Percentiles rank a stretch among this genome's conserved stretches.
These are phyloP conservation scores for Exidia glandulosa DNA, from an alignment of 768 basidiomycete species.

Conservation along the genomic window DNA sequence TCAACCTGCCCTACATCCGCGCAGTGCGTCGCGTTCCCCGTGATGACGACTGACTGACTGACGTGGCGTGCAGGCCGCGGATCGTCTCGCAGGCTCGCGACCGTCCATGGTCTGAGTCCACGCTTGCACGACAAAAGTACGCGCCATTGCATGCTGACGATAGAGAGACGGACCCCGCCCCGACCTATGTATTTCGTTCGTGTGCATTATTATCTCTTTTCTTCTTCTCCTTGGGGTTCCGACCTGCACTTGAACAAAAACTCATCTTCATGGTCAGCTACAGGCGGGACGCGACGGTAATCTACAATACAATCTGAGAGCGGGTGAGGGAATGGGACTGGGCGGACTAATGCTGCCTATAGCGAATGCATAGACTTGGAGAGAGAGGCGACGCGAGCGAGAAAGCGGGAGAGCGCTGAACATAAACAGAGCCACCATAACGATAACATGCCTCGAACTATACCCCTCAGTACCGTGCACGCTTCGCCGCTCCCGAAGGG, in stretches of 20 bases:
- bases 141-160: not conserved
- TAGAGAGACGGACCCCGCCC: not conserved
- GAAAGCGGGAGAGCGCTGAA: no score
- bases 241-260: no score
- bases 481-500: not conserved
- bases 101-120: conserved; percentile 22
- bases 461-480: not conserved
- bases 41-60: conserved; percentile 18
- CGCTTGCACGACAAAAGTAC: not conserved
- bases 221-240: no score
- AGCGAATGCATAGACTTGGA: no score
- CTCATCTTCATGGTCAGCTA: no score
- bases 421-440: no score
- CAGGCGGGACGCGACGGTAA: no score
- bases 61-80: conserved; percentile 16
- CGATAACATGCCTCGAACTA: not conserved
- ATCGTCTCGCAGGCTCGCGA: conserved; percentile 25
- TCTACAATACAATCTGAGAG: no score
- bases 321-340: no score
- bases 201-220: not conserved
- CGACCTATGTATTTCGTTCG: not conserved
- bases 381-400: no score
- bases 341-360: no score
- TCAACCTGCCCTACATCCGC: conserved; percentile 82
- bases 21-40: conserved; percentile 33